Conservation (phyloP, 768 basidiomycete genomes). For the Mycena olivaceomarginata region DNA sequence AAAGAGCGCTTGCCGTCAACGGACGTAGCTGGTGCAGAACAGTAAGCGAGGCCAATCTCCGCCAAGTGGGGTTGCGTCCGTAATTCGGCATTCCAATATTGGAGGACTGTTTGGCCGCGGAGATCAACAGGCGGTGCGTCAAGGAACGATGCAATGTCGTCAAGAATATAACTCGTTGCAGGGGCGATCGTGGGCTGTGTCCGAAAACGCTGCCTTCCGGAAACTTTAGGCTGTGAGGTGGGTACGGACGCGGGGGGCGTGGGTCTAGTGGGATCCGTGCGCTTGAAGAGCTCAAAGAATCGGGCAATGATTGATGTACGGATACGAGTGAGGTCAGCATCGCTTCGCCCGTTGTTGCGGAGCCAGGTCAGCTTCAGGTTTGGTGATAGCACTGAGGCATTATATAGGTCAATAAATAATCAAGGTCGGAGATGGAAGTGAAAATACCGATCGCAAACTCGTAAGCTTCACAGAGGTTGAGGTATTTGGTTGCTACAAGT, state of each 20-base stretch:
- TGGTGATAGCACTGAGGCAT: constrained; percentile 5
- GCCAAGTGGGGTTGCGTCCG: constrained; percentile 19
- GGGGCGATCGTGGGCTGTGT: background rate
- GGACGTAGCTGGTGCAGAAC: constrained; percentile 32
- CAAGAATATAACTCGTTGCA: constrained; percentile 3
- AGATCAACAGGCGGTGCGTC: background rate
- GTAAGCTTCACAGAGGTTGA: too few relatives aligned
- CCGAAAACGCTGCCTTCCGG: background rate
- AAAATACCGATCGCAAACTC: too few relatives aligned
- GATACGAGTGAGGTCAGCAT: constrained; percentile 19
- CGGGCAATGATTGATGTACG: background rate
- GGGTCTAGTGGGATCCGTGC: background rate
- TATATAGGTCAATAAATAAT: too few relatives aligned
- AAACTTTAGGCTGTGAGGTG: background rate
- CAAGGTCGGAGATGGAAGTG: too few relatives aligned
- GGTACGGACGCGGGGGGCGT: background rate
- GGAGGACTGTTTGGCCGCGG: constrained; percentile 25
- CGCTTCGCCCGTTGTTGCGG: background rate
- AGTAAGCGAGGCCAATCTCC: constrained; percentile 33
- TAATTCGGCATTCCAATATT: constrained; percentile 26
- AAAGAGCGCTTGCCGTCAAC: constrained; percentile 36
- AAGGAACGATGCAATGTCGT: constrained; percentile 28
- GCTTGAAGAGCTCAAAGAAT: constrained; percentile 21
- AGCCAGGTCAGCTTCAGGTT: constrained; percentile 27
- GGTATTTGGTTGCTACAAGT: too few relatives aligned